Evolutionary conservation across 305 asterid genomes (phyloP), one percentile per base, ranked within the genome.

Genomic region (Stenogyne calaminthoides): DNA sequence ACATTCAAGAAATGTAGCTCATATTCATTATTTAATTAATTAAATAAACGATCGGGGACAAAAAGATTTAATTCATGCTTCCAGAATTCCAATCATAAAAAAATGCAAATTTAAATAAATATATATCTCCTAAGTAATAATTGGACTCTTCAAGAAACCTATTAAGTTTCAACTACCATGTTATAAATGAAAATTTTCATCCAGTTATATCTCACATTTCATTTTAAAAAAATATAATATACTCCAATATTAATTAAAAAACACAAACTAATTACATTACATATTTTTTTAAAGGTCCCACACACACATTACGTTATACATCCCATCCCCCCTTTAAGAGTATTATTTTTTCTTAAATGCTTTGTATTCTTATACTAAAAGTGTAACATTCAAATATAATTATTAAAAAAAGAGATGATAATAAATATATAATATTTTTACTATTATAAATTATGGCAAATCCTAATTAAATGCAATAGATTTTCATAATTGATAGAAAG

Each of bases 91-190:
- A 57, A n/a, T 18, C 64, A 44, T 55, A 59, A 25, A 42, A 44
- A 58, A 47, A 20, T 32, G 39, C 51, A 32, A 9, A 8, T 52
- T 49, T 19, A 7, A 25, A 44, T 46, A 25, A 69, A 36, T 61
- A 68, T 73, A 55, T 52, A 12, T 27, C 11, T 15, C 65, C 15
- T 32, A 47, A 65, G 64, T 40, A 37, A 67, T 70, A 56, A 78
- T 67, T 54, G 49, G 15, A 7, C 27, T 36, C 52, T 70, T 79
- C 57, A 25, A 27, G 34, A 55, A 69, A 52, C 56, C 22, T 9
- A 75, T 68, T 51, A 70, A 64, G 39, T 64, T 22, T 60, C 69
- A 71, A 67, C 80, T 54, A 75, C 77, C 77, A 57, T 57, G 39
- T 57, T 47, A 15, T 68, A 67, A 67, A 47, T 19, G 0, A 55